Base-by-base conservation (phyloP, 805 yeast genomes). In the Candida vaughaniae region DNA sequence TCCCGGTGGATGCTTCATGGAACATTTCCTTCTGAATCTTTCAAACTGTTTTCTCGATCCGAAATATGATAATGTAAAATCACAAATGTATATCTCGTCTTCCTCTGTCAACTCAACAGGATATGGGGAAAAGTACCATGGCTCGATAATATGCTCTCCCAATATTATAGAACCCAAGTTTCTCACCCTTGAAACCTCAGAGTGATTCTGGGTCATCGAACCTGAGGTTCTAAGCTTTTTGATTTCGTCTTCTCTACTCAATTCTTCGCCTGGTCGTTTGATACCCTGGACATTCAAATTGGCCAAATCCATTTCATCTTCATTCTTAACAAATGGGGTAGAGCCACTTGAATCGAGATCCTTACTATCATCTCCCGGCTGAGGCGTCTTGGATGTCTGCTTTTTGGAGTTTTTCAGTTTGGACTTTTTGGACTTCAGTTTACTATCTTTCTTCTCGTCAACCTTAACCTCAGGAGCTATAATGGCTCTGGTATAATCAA, bases 81-180 rank as follows among this genome's bases (percentile, higher is more conserved):
- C 98, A 62, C 96, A 93, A 31, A 93, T 84, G 57, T 84, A 93
- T 16, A 93, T 76, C 38, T 77, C 81, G 57, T 91, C 98, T 47
- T 84, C 93, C 51, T 93, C 98, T 0, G 97, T 88, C 38, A 89
- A 73, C 56, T 93, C 99, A 11, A 88, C 73, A 0, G 99, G 99
- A 58, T 93, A 93, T 1, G 99, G 98, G 1, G 96, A 85, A 54
- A 93, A 93, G 62, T 93, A 93, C 99, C 99, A 93, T 2, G 99
- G 99, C 58, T 93, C 99, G 36, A 93, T 88, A 49, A 85, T 85
- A 59, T 81, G 88, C 45, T 83, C 84, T 1, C 99, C 99, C 64
- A 93, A 78, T 3, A 87, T 82, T 4, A 93, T 78, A 37, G 77
- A 74, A 31, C 77, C 71, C 45, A 93, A 71, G 55, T 93, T 93